These are phyloP conservation scores for Cystobasidiaceae sp. DNA, from an alignment of 1,284 basidiomycete species.

Conservation along the genomic window DNA sequence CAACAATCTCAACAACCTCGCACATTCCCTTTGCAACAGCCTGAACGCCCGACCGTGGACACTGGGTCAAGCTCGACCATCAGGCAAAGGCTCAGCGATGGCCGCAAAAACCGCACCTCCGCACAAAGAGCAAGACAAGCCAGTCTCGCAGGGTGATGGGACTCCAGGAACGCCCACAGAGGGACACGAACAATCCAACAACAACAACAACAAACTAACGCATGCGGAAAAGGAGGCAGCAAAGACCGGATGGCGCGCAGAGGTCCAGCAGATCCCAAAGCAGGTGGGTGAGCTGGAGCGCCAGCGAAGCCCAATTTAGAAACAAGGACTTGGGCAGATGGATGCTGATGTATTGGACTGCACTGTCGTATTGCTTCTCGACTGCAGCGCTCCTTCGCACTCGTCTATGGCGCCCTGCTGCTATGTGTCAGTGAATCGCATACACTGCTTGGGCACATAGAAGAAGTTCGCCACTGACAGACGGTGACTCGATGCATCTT, in stretches of 20 bases:
- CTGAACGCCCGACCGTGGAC: no score
- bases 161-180: not conserved
- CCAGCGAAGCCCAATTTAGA: no score
- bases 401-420: slow-evolving; percentile 14
- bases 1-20: no score
- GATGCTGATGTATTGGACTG: no score
- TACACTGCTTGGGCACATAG: no score
- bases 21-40: no score
- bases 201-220: slow-evolving; percentile 10
- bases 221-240: slow-evolving; percentile 26
- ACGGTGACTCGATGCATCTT: not conserved
- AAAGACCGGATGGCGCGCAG: slow-evolving; percentile 11
- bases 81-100: no score
- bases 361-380: no score
- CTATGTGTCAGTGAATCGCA: slow-evolving; percentile 18
- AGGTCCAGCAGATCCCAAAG: slow-evolving; percentile 27
- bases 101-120: not conserved
- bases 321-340: no score
- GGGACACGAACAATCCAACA: no score
- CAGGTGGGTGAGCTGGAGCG: not conserved
- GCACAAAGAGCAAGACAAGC: not conserved
- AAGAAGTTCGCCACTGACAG: no score
- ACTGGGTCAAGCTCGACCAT: no score
- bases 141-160: not conserved
- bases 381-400: slow-evolving; percentile 15